Evolutionary conservation across 176 grass and related monocot species (phyloP), one percentile per base, ranked within the genome.

Genomic region (Lolium perenne): DNA sequence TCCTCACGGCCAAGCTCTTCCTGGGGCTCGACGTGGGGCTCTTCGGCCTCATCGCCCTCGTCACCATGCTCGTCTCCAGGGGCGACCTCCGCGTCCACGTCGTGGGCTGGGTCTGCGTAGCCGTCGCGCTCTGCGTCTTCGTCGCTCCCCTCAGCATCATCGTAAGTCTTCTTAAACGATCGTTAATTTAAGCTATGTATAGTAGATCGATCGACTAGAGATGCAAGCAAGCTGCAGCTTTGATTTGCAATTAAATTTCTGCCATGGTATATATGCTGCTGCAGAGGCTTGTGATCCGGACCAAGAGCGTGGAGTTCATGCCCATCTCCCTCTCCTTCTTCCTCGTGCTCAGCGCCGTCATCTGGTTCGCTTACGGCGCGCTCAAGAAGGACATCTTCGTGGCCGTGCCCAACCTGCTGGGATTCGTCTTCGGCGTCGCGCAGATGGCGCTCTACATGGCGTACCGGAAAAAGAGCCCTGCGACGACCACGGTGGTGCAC

Each of bases 261-360:
- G 32, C 32, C 32, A 35, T 35, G 32, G 32, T 35, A 35, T 35
- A 35, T 35, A 35, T 35, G 32, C 32, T 35, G 32, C 41, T 76
- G 76, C 91, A 98, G 95, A 87, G 93, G 63, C 88, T 92, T 67
- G 95, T 98, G 46, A 92, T 98, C 78, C 91, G 89, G 14, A 98
- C 95, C 72, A 95, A 95, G 89, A 98, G 95, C 84, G 95, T 98
- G 76, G 95, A 98, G 89, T 98, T 95, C 93, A 98, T 98, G 95
- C 95, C 95, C n/a, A 89, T 95, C 83, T 90, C 87, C 54, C 86
- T 95, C 7, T 95, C 95, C 66, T 91, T 98, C 80, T 92, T 87
- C 89, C 91, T 98, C 74, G 92, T 94, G 18, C 20, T 98, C 20
- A 98, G 89, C 85, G 95, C 95, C 0, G 80, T 95, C 45, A 72